Conservation (phyloP, 192 early-diverging fungal genomes). For the Dissophora ornata region DNA sequence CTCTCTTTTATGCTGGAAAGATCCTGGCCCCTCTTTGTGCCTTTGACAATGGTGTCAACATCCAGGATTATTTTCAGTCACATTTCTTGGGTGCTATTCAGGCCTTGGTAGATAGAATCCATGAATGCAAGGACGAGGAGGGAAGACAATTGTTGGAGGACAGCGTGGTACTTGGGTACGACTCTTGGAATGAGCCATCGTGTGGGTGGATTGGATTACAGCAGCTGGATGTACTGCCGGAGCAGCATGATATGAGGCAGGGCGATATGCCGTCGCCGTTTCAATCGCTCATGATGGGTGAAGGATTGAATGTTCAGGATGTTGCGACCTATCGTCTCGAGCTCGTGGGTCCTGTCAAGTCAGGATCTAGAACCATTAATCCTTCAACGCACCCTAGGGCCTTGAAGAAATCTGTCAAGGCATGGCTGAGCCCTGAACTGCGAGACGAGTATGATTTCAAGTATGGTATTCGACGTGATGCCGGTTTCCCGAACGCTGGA, state of each 20-base stretch:
- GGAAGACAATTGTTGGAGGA: conserved; percentile 45
- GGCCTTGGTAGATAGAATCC: conserved; percentile 52
- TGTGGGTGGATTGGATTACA: conserved; percentile 60
- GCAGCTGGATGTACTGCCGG: conserved; percentile 49
- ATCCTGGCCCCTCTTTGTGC: conserved; percentile 59
- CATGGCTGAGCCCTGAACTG: conserved; percentile 54
- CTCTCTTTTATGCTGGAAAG: conserved; percentile 65
- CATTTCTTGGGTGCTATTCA: conserved; percentile 59
- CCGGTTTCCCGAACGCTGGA: conserved; percentile 39
- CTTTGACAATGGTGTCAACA: conserved; percentile 51
- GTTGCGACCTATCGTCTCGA: conserved; percentile 36
- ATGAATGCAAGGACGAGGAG: conserved; percentile 16
- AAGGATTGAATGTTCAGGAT: conserved; percentile 49
- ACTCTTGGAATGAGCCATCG: conserved; percentile 69
- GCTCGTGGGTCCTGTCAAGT: conserved; percentile 33
- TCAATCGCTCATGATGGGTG: conserved; percentile 58
- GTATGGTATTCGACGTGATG: conserved; percentile 53
- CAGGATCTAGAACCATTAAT: conserved; percentile 29
- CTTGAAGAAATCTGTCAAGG: too few species aligned
- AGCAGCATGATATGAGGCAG: conserved; percentile 58
- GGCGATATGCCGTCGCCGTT: conserved; percentile 63
- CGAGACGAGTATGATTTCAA: conserved; percentile 22
- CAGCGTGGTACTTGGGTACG: conserved; percentile 61
- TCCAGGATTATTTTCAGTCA: conserved; percentile 65
- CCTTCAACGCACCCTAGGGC: conserved; percentile 34